Evolutionary conservation across 805 yeast genomes (phyloP), one percentile per base, ranked within the genome.

Genomic region (Saccharomyces paradoxus): DNA sequence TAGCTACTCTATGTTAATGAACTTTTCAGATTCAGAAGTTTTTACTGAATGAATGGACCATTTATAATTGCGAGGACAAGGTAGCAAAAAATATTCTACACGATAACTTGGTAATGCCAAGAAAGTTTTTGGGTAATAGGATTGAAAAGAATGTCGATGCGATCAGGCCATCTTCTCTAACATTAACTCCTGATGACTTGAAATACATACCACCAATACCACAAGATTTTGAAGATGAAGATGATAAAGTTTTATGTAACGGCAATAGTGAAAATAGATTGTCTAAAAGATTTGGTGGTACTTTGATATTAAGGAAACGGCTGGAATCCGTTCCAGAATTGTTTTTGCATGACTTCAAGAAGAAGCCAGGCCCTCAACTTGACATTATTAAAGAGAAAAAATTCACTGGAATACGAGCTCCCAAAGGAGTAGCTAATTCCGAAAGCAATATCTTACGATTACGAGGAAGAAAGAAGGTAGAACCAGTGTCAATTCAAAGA

Each of bases 241-340:
- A 47, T 9, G 55, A 54, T 37, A 48, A 49, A 5, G 32, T 37
- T 2, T 26, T 46, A 9, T 8, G 32, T 21, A 48, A 44, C 28
- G 46, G 31, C 37, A 54, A 48, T 24, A 47, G 46, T 46, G 51
- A 48, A 26, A 56, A 55, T 32, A 57, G 56, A 41, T 28, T 63
- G 14, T 61, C 65, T 17, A 52, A 61, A n/a, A 61, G 57, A 49
- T 61, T 58, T 54, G 64, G 69, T n/a, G 69, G 70, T 12, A 68
- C 71, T 0, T 49, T 66, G 2, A 60, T 46, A 30, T 49, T 68
- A 41, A 65, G 59, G 52, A 56, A 65, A 53, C 57, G 71, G 46
- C 55, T 68, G 28, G 67, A 63, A 30, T 66, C 70, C 1, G 70
- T 68, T 3, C 71, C 71, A 13, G 71, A 67, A 52, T 56, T 68